Evolutionary conservation across 257 asterid genomes (phyloP).

Genomic region (Pogostemon cablin): DNA sequence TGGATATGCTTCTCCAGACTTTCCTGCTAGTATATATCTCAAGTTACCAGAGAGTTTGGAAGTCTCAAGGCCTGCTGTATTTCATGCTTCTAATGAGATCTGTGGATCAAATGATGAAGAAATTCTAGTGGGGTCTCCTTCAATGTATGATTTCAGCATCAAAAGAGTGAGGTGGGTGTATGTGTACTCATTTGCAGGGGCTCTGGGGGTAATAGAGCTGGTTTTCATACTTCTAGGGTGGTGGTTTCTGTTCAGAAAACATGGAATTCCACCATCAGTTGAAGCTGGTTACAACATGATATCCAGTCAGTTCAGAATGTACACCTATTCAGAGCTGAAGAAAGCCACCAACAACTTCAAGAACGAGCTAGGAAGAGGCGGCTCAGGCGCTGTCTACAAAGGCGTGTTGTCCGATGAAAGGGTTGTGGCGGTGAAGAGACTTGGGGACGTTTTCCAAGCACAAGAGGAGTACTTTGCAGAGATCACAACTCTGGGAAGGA

Average conservation of each 20-base stretch:
- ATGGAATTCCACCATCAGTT: constrained; percentile 48
- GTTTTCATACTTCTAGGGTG: constrained; percentile 44
- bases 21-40: constrained; percentile 51
- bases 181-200: constrained; percentile 41
- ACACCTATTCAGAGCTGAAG: constrained; percentile 44
- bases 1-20: constrained; percentile 55
- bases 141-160: constrained; percentile 44
- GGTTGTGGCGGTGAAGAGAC: constrained; percentile 58
- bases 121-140: constrained; percentile 32
- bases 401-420: constrained; percentile 50
- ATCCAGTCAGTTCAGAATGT: constrained; percentile 46
- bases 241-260: constrained; percentile 54
- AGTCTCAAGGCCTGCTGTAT: constrained; percentile 35
- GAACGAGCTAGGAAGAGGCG: constrained; percentile 59
- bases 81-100: constrained; percentile 30
- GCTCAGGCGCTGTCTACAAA: constrained; percentile 51
- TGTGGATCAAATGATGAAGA: constrained; percentile 34
- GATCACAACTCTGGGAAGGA: constrained; percentile 50
- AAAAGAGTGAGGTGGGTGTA: constrained; percentile 47
- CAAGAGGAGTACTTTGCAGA: constrained; percentile 60
- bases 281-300: constrained; percentile 58
- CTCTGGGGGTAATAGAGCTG: constrained; percentile 42
- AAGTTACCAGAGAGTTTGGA: constrained; percentile 49
- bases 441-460: constrained; percentile 41
- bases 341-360: constrained; percentile 52